These are phyloP conservation scores for Dendrobium catenatum DNA, from an alignment of 106 monocot species.

Conservation along the genomic window DNA sequence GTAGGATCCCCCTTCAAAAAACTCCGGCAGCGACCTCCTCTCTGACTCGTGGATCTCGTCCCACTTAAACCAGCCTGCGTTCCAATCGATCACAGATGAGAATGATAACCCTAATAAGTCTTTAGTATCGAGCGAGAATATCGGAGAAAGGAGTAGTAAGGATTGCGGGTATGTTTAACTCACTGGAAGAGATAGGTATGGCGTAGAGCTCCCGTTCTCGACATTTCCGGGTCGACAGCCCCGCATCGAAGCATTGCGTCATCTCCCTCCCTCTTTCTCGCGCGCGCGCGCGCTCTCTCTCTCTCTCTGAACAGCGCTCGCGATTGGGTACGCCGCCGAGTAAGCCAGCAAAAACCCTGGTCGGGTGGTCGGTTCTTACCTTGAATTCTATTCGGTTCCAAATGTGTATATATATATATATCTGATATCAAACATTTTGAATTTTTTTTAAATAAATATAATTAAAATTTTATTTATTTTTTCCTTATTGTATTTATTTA, in stretches of 20 bases:
- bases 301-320: neutral
- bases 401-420: no score
- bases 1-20: slow-evolving; percentile 61
- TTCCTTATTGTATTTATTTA: no score
- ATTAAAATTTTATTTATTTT: no score
- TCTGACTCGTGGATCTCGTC: slow-evolving; percentile 86
- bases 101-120: slow-evolving; percentile 21
- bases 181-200: slow-evolving; percentile 71
- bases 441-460: no score
- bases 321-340: neutral
- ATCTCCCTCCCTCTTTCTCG: slow-evolving; percentile 15
- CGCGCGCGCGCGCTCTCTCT: neutral
- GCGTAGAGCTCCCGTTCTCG: slow-evolving; percentile 68
- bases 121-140: slow-evolving; percentile 7
- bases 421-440: no score
- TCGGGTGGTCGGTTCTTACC: no score
- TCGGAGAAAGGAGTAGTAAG: neutral
- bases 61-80: slow-evolving; percentile 86
- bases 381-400: no score
- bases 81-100: neutral
- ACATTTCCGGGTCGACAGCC: slow-evolving; percentile 1
- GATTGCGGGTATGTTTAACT: neutral
- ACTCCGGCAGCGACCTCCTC: slow-evolving; percentile 55
- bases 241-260: slow-evolving; percentile 20
- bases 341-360: no score